Evolutionary conservation across 2,329 filamentous ascomycete genomes (phyloP).

Genomic region (Neophaeococcomyces aloes): DNA sequence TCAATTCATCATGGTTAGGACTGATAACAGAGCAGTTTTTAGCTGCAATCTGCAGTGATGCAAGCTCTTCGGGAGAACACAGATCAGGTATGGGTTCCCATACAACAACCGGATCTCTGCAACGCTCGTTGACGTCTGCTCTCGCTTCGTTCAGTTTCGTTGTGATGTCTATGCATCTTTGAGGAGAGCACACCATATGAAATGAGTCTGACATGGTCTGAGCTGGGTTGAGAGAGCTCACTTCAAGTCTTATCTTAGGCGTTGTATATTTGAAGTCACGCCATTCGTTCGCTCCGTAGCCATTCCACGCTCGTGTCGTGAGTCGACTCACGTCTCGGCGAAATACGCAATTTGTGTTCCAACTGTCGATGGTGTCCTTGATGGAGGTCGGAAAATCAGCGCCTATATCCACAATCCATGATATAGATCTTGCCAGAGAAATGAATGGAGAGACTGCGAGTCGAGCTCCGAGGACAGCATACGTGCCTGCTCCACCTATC

Average conservation of each 20-base stretch:
- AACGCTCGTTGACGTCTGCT: conserved; percentile 26
- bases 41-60: conserved; percentile 44
- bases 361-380: conserved; percentile 54
- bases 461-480: conserved; percentile 76
- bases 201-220: conserved; percentile 67
- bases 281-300: conserved; percentile 62
- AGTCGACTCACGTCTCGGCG: conserved; percentile 55
- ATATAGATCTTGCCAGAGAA: conserved; percentile 51
- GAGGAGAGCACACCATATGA: conserved; percentile 75
- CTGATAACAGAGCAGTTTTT: conserved; percentile 50
- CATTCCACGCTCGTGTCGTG: conserved; percentile 89
- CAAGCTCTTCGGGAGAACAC: conserved; percentile 57
- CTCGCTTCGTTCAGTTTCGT: conserved; percentile 53
- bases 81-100: conserved; percentile 94
- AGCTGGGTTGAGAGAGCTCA: conserved; percentile 54
- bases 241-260: conserved; percentile 70
- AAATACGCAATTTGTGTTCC: conserved; percentile 65
- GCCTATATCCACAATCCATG: conserved; percentile 86
- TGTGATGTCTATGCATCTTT: conserved; percentile 66
- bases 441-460: conserved; percentile 63
- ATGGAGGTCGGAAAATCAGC: conserved; percentile 70
- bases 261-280: conserved; percentile 77
- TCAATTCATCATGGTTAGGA: conserved; percentile 86
- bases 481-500: conserved; percentile 81
- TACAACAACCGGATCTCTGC: conserved; percentile 60